Evolutionary conservation across 1,139 yeast genomes (phyloP).

Genomic region (Kodamaea sp.): DNA sequence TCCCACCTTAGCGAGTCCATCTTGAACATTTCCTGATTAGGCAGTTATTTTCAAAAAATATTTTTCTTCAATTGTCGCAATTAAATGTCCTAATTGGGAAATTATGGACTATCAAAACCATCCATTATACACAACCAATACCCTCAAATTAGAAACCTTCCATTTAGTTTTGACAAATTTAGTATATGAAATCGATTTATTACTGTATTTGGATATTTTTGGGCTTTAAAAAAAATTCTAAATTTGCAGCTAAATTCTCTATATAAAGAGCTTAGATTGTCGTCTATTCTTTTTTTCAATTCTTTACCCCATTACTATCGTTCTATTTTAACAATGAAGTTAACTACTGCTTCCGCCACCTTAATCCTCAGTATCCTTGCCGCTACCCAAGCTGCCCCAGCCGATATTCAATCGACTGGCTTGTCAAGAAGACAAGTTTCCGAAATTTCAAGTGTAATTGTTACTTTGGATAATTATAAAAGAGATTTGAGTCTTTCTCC

Average conservation of each 20-base stretch:
- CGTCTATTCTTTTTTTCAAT: no score
- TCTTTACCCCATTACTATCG: not conserved
- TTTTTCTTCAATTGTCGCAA: not conserved
- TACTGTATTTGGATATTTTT: no score
- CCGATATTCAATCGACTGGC: constrained; percentile 12
- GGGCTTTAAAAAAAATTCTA: no score
- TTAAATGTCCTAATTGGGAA: constrained; percentile 15
- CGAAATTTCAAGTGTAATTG: constrained; percentile 26
- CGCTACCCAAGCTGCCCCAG: constrained; percentile 35
- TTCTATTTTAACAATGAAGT: constrained; percentile 25
- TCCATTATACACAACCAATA: no score
- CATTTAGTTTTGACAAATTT: no score
- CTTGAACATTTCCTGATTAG: not conserved
- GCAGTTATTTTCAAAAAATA: not conserved
- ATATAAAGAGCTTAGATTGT: no score
- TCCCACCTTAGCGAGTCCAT: no score
- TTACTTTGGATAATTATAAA: constrained; percentile 29
- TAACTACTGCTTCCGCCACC: constrained; percentile 28
- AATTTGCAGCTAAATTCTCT: no score
- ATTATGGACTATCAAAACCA: not conserved
- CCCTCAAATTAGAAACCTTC: no score
- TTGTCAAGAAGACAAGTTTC: constrained; percentile 34
- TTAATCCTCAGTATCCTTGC: constrained; percentile 32
- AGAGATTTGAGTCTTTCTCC: constrained; percentile 24
- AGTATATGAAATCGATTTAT: no score